These are phyloP conservation scores for Arthrinium phaeospermum DNA, from an alignment of 2,329 filamentous ascomycete genomes.

Conservation along the genomic window DNA sequence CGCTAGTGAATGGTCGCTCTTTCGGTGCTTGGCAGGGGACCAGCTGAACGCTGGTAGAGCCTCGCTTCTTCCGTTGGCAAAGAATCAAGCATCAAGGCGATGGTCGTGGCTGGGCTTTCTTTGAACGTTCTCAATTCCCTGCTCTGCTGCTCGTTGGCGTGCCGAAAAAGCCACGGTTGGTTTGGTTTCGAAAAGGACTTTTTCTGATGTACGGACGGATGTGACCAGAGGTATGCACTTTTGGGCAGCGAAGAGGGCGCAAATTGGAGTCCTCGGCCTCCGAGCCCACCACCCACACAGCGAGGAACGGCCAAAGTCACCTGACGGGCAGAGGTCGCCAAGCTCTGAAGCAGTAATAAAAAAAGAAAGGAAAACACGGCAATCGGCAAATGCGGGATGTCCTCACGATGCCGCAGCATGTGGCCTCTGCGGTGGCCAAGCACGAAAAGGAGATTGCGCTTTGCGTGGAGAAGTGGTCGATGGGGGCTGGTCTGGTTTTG, in stretches of 20 bases:
- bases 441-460: constrained; percentile 8
- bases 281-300: not conserved
- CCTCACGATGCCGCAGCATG: constrained; percentile 2
- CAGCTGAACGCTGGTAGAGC: not conserved
- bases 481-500: not conserved
- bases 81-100: not conserved
- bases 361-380: constrained; percentile 6
- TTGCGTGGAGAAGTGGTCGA: constrained; percentile 9
- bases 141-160: not conserved
- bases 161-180: not conserved
- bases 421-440: constrained; percentile 9
- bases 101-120: not conserved
- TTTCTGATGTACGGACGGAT: not conserved
- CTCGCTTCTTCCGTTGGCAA: not conserved
- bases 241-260: not conserved
- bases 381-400: constrained; percentile 9
- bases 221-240: not conserved
- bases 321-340: constrained; percentile 6
- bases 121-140: not conserved
- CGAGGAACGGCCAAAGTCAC: not conserved
- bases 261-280: not conserved
- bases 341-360: not conserved
- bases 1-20: constrained; percentile 6
- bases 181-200: not conserved
- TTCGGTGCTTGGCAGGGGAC: constrained; percentile 3